Percentiles rank a stretch among this genome's conserved stretches.
phyloP scores from a whole-genome alignment of 208 protist species.

The Acanthamoeba quina region DNA sequence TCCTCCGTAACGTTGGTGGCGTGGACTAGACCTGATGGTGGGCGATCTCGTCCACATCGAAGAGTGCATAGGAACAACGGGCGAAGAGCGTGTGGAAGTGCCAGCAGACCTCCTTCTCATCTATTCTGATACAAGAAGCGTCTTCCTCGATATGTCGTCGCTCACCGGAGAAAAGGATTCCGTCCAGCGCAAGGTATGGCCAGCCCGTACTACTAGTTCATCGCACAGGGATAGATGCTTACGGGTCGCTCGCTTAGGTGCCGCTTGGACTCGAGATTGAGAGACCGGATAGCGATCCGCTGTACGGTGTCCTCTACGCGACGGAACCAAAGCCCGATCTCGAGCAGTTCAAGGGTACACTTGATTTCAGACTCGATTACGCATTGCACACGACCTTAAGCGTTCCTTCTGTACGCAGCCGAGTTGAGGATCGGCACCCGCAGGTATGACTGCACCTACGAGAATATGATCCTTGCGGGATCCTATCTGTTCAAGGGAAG shows the following conservation, averaged over 20 bases:
- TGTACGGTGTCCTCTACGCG: constrained; percentile 66
- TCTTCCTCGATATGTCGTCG: constrained; percentile 72
- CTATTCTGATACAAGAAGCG: constrained; percentile 55
- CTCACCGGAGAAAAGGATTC: constrained; percentile 74
- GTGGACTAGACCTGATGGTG: constrained; percentile 17
- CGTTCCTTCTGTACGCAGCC: not conserved
- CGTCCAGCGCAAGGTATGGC: constrained; percentile 63
- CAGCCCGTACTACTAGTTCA: not conserved
- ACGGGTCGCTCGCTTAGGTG: not conserved
- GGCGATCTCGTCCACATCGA: constrained; percentile 70
- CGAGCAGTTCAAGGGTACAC: constrained; percentile 68
- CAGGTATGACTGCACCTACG: constrained; percentile 64
- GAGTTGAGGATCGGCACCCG: constrained; percentile 55
- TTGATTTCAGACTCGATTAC: not conserved
- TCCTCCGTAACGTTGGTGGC: not conserved
- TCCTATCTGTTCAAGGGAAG: constrained; percentile 73
- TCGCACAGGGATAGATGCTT: not conserved
- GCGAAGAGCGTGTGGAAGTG: constrained; percentile 55
- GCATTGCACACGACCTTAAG: not conserved
- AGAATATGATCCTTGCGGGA: constrained; percentile 66
- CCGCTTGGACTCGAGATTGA: constrained; percentile 44
- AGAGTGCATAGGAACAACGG: not conserved
- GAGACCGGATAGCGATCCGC: constrained; percentile 24
- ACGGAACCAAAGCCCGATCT: constrained; percentile 63
- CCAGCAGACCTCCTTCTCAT: constrained; percentile 67